A percentile compares a stretch with the other conserved stretches of the same genome.
phyloP scores from a whole-genome alignment of 495 filamentous ascomycete genomes.

The Thermothielavioides terrestris region DNA sequence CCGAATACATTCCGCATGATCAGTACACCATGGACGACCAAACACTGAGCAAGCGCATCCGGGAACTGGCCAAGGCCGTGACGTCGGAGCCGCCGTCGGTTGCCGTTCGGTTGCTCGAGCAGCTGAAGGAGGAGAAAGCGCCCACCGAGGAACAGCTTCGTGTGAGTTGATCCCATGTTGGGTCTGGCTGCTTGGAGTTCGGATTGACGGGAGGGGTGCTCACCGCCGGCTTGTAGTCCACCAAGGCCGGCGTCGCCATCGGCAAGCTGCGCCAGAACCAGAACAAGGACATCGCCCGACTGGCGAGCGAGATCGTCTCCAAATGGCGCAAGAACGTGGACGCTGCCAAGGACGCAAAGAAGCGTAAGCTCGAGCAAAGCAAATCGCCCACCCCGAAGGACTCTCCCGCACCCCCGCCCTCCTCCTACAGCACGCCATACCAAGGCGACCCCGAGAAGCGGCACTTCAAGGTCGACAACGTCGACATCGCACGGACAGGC shows the following conservation, averaged over 20 bases:
- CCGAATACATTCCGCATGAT: no score
- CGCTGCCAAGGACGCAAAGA: constrained; percentile 52
- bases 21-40: constrained; percentile 84
- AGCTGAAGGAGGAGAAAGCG: constrained; percentile 64
- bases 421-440: constrained; percentile 45
- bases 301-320: constrained; percentile 70
- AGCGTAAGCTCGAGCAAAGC: constrained; percentile 38
- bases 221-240: constrained; percentile 46
- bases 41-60: constrained; percentile 64
- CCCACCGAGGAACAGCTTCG: constrained; percentile 83
- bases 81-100: constrained; percentile 54
- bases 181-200: not conserved
- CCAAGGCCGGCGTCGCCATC: constrained; percentile 80
- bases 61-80: constrained; percentile 68
- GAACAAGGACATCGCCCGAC: constrained; percentile 63
- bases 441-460: constrained; percentile 70
- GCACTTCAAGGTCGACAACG: constrained; percentile 68
- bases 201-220: not conserved
- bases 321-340: constrained; percentile 83
- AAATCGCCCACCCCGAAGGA: constrained; percentile 33
- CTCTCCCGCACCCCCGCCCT: constrained; percentile 35
- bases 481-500: constrained; percentile 62
- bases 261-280: constrained; percentile 70
- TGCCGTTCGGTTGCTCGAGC: constrained; percentile 61
- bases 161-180: constrained; percentile 34